Evolutionary conservation across 2,329 filamentous ascomycete genomes (phyloP), one percentile per base, ranked within the genome.

Genomic region (Trichophaea hybrida): DNA sequence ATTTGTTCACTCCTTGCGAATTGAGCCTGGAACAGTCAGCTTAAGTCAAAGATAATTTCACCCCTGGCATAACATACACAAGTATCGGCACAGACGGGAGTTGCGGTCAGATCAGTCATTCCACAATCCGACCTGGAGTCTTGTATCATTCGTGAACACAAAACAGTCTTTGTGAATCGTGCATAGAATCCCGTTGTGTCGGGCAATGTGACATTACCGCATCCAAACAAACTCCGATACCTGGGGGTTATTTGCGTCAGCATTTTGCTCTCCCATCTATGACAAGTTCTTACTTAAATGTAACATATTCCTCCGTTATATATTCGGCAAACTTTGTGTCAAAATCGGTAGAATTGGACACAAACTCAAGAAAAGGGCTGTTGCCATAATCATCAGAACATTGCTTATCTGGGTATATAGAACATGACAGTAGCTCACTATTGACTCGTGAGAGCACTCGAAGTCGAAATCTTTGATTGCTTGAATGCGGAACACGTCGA

Each of bases 101-200:
- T 76, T 4, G 86, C 81, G 46, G 83, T 75, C 34, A 77, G 73
- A n/a, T 77, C 72, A 0, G 83, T 79, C 50, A 94, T 74, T 17
- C 75, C 73, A 73, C 93, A 98, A 32, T 78, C 70, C 8, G 74
- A 70, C 68, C 85, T 82, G 4, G 93, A 97, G 70, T 88, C 90
- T 73, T 98, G 93, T 55, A 98, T 81, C 70, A 98, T 86, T 65
- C 87, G 80, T 76, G 94, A 97, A 78, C 93, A 98, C 65, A 98
- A 79, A 64, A 94, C 84, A 62, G 86, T 93, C 51, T 83, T 93
- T 4, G 91, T 94, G 74, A 91, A 98, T 68, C 93, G 85, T 53
- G 93, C 91, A 73, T 98, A 98, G 69, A 90, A 80, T 69, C 85
- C 79, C 66, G 81, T 84, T 3, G 88, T 84, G 71, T 94, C 86